phyloP scores from a whole-genome alignment of 306 rosid genomes.

The Trifolium repens region DNA sequence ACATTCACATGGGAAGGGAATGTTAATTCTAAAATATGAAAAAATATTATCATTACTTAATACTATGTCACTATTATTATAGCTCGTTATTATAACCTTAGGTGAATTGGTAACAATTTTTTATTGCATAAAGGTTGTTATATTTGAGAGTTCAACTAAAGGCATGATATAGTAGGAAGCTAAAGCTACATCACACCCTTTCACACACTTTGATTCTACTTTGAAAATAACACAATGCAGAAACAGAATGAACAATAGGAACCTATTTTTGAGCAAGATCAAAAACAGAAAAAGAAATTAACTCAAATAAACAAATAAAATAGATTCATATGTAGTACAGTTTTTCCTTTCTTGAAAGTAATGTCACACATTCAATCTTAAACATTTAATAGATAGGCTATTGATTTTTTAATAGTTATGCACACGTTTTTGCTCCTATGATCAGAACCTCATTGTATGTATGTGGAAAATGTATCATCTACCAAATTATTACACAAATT shows the following conservation, averaged over 20 bases:
- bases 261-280: conserved; percentile 23
- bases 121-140: conserved; percentile 39
- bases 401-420: background rate
- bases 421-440: conserved; percentile 7
- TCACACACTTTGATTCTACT: conserved; percentile 59
- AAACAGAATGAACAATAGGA: conserved; percentile 37
- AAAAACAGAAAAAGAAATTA: conserved; percentile 15
- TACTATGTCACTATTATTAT: conserved; percentile 40
- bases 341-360: conserved; percentile 1
- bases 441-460: background rate
- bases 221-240: conserved; percentile 31
- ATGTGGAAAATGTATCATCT: no score
- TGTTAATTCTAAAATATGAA: background rate
- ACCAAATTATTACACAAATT: no score
- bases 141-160: fast-evolving
- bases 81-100: conserved; percentile 33
- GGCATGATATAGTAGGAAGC: conserved; percentile 56
- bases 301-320: conserved; percentile 15
- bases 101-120: background rate
- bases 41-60: background rate
- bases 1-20: conserved; percentile 58
- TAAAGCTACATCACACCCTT: conserved; percentile 63
- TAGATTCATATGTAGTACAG: background rate
- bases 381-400: background rate
- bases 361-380: conserved; percentile 28